Evolutionary conservation across 177 flowering plant genomes (phyloP).

Genomic region (Vitis hybrid): DNA sequence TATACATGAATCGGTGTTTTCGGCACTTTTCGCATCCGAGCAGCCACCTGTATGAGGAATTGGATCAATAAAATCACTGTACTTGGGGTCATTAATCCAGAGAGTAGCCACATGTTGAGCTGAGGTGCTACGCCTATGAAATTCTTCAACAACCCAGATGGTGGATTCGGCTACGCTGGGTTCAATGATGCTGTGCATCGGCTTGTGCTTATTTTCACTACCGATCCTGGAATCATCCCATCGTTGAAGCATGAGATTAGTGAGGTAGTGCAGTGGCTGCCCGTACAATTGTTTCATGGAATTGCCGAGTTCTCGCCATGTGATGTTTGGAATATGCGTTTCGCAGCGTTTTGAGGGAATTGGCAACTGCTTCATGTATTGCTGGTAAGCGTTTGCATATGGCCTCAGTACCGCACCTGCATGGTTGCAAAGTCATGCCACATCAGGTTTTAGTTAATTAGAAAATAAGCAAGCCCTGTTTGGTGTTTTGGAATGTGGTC

Average conservation of each 20-base stretch:
- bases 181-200: slow-evolving; percentile 3
- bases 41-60: no score
- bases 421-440: neutral
- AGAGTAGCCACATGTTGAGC: slow-evolving; percentile 6
- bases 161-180: slow-evolving; percentile 4
- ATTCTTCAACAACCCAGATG: slow-evolving; percentile 7
- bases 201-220: neutral
- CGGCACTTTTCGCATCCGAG: no score
- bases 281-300: slow-evolving; percentile 5
- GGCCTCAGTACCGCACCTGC: neutral
- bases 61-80: slow-evolving; percentile 6
- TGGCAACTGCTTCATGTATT: slow-evolving; percentile 7
- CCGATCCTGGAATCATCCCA: slow-evolving; percentile 14
- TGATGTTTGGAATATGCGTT: neutral
- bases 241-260: neutral
- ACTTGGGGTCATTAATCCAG: slow-evolving; percentile 5
- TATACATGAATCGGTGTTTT: neutral
- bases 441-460: no score
- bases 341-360: neutral
- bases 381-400: no score
- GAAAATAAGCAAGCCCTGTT: no score
- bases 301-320: slow-evolving; percentile 3
- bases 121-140: slow-evolving; percentile 5
- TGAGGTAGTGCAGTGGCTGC: slow-evolving; percentile 14
- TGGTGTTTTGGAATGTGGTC: no score